phyloP scores from a whole-genome alignment of 768 basidiomycete genomes.

The Coprinopsis marcescibilis region DNA sequence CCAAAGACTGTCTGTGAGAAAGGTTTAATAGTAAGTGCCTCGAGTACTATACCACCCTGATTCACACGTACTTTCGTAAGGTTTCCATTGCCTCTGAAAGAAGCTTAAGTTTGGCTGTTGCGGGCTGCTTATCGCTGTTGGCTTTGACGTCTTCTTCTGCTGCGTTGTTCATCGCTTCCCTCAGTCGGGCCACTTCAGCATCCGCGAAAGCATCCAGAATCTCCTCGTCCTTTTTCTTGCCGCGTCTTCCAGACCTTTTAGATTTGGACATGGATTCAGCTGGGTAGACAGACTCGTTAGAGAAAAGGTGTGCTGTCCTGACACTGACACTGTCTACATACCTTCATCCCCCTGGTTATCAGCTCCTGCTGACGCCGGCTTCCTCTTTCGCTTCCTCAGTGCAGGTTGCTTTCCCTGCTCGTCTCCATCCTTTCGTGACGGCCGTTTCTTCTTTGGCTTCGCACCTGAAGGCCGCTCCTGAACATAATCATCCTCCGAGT shows the following conservation, averaged over 20 bases:
- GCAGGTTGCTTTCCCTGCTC: constrained; percentile 27
- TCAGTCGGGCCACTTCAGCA: constrained; percentile 84
- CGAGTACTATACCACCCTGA: background rate
- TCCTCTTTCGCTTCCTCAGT: constrained; percentile 52
- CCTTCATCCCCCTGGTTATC: constrained; percentile 51
- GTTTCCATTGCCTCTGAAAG: constrained; percentile 90
- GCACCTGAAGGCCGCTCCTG: constrained; percentile 27
- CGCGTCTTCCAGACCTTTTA: constrained; percentile 60
- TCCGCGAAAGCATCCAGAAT: constrained; percentile 84
- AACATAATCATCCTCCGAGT: constrained; percentile 48
- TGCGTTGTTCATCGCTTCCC: constrained; percentile 82
- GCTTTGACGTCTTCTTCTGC: constrained; percentile 79
- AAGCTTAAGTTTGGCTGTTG: constrained; percentile 75
- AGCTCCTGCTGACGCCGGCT: constrained; percentile 50
- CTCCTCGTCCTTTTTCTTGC: constrained; percentile 76
- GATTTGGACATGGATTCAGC: constrained; percentile 79
- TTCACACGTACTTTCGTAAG: constrained; percentile 68
- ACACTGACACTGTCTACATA: constrained; percentile 49
- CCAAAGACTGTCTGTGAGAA: constrained; percentile 66
- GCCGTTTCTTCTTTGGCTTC: constrained; percentile 29
- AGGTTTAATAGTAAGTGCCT: constrained; percentile 9
- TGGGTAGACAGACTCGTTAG: constrained; percentile 41
- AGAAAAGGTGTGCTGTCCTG: constrained; percentile 27
- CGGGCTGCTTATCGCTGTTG: constrained; percentile 76
- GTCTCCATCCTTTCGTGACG: constrained; percentile 20